Percentiles rank a stretch among this genome's conserved stretches.
Conservation (phyloP, 306 rosid species). For the Sechiopsis laciniata region DNA sequence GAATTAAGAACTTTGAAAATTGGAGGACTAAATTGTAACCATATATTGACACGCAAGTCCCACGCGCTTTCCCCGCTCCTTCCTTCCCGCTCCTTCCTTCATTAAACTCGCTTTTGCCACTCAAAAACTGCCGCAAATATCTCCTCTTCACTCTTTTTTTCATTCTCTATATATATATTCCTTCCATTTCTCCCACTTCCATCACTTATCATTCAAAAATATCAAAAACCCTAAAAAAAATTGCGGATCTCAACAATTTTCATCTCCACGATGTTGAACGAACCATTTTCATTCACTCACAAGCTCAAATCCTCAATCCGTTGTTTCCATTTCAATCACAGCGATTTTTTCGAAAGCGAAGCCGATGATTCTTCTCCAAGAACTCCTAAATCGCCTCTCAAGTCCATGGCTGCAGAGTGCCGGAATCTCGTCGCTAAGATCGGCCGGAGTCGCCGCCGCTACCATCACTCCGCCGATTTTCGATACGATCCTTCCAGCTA, state of each 20-base stretch:
- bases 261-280: slow-evolving; percentile 21
- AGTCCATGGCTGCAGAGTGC: slow-evolving; percentile 7
- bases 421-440: slow-evolving; percentile 13
- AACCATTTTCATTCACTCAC: slow-evolving; percentile 10
- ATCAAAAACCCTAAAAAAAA: neutral
- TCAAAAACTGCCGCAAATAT: slow-evolving; percentile 9
- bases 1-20: no score
- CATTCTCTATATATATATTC: neutral
- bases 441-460: slow-evolving; percentile 11
- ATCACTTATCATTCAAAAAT: neutral
- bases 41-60: no score
- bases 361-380: neutral
- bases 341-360: neutral
- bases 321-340: slow-evolving; percentile 10
- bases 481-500: slow-evolving; percentile 19
- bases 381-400: slow-evolving; percentile 14
- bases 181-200: neutral
- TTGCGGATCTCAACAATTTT: neutral
- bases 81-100: no score
- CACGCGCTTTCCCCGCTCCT: no score
- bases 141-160: slow-evolving; percentile 10
- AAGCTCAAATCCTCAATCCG: slow-evolving; percentile 17
- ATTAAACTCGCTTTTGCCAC: no score
- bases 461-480: slow-evolving; percentile 9
- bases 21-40: no score